Conservation (phyloP, 257 asterid species). For the Scutellaria barbata region DNA sequence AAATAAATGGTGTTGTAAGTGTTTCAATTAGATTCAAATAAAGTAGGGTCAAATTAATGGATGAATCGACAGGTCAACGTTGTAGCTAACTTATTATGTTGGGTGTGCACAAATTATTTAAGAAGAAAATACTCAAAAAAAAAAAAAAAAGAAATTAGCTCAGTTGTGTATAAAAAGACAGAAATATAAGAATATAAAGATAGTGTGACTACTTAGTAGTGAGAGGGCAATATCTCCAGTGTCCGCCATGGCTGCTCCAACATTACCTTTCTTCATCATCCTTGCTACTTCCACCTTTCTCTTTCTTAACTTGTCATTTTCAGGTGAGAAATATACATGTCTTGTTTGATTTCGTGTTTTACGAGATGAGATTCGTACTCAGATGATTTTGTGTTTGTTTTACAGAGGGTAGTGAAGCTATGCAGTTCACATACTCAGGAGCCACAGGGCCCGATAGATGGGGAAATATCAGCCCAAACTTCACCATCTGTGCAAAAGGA, state of each 20-base stretch:
- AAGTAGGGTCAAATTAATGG: too few relatives aligned
- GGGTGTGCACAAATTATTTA: background rate
- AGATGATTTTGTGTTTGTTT: background rate
- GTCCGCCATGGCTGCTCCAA: slow-evolving; percentile 40
- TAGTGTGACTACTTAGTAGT: slow-evolving; percentile 7
- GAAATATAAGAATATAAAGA: slow-evolving; percentile 28
- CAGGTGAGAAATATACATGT: too few relatives aligned
- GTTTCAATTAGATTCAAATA: too few relatives aligned
- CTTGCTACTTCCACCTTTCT: slow-evolving; percentile 32
- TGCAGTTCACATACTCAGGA: slow-evolving; percentile 70
- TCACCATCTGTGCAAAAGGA: slow-evolving; percentile 65
- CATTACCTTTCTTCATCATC: slow-evolving; percentile 33
- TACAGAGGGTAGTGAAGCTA: slow-evolving; percentile 37
- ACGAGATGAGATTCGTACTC: background rate
- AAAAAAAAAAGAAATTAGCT: background rate
- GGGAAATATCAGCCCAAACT: slow-evolving; percentile 75
- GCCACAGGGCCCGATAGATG: slow-evolving; percentile 70
- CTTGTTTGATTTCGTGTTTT: too few relatives aligned
- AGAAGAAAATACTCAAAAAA: background rate
- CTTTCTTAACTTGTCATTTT: slow-evolving; percentile 3
- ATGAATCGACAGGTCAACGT: too few relatives aligned
- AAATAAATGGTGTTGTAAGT: too few relatives aligned
- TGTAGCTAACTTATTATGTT: too few relatives aligned
- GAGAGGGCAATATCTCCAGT: slow-evolving; percentile 3
- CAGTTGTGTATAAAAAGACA: slow-evolving; percentile 28